phyloP scores from a whole-genome alignment of 495 filamentous ascomycete species.

The Neurospora terricola region DNA sequence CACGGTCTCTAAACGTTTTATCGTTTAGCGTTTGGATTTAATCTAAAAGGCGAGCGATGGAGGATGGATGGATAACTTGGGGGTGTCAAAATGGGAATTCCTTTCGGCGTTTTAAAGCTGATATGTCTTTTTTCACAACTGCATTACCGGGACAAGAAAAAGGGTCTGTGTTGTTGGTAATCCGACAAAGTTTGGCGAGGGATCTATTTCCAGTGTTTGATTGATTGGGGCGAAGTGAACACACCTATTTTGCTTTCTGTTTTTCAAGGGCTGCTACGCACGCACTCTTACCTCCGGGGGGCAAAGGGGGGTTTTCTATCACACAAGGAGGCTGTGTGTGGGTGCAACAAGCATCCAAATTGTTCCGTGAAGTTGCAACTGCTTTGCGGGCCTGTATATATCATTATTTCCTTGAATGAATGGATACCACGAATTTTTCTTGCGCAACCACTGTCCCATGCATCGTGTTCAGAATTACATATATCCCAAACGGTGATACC shows the following conservation, averaged over 20 bases:
- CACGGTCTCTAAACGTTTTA: conserved; percentile 26
- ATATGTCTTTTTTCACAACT: neutral
- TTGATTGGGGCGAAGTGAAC: neutral
- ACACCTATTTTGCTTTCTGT: neutral
- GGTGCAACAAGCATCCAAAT: neutral
- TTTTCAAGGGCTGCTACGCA: neutral
- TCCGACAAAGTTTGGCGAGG: conserved; percentile 4
- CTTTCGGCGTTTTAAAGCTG: neutral
- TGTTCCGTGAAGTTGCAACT: neutral
- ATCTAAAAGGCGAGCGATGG: neutral
- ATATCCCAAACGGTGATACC: neutral
- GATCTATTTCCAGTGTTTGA: conserved; percentile 4
- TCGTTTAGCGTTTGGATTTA: neutral
- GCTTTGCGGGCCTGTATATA: conserved; percentile 15
- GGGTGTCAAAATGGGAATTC: conserved; percentile 5
- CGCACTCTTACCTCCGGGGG: neutral
- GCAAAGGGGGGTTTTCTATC: neutral
- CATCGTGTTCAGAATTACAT: too few species aligned
- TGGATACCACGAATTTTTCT: conserved; percentile 16
- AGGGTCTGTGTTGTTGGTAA: neutral
- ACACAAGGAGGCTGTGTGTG: neutral
- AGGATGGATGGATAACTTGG: neutral
- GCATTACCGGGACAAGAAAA: conserved; percentile 13
- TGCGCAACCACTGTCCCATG: neutral
- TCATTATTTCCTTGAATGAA: conserved; percentile 2